Percentiles rank a stretch among this genome's conserved stretches.
Evolutionary conservation across 2,329 filamentous ascomycete species (phyloP).

Genomic region (Monosporascus sp.): DNA sequence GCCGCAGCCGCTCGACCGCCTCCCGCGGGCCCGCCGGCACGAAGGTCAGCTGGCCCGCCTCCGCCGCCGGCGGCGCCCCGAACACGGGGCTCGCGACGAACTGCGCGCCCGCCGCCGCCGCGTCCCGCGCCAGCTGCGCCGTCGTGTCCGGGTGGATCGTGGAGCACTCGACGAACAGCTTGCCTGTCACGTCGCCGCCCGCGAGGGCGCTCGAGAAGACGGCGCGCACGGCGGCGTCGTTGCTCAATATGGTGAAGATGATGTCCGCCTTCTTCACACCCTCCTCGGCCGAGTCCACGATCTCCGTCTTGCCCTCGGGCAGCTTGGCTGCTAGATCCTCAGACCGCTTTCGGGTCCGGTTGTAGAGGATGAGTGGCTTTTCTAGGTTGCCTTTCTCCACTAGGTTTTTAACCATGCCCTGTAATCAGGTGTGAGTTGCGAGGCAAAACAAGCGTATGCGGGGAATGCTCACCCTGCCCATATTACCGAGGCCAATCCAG

Average conservation of each 20-base stretch:
- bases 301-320: constrained; percentile 55
- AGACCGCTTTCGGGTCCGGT: constrained; percentile 66
- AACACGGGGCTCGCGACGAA: constrained; percentile 72
- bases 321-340: constrained; percentile 58
- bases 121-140: constrained; percentile 54
- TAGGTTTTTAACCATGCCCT: constrained; percentile 84
- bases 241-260: constrained; percentile 75
- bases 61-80: constrained; percentile 57
- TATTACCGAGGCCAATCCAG: constrained; percentile 83
- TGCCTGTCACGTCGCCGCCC: constrained; percentile 54
- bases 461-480: constrained; percentile 63
- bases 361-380: constrained; percentile 71
- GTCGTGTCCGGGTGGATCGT: constrained; percentile 83
- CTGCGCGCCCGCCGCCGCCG: constrained; percentile 56
- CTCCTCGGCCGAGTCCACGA: constrained; percentile 59
- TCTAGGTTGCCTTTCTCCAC: constrained; percentile 69
- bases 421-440: constrained; percentile 10
- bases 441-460: neutral
- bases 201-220: constrained; percentile 53
- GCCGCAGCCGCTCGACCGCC: constrained; percentile 54
- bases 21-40: constrained; percentile 57
- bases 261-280: constrained; percentile 66
- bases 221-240: constrained; percentile 67
- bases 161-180: constrained; percentile 82
- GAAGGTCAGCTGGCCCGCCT: constrained; percentile 59